Evolutionary conservation across 1,284 basidiomycete genomes (phyloP), one percentile per base, ranked within the genome.

Genomic region (Apiotrichum domesticum): DNA sequence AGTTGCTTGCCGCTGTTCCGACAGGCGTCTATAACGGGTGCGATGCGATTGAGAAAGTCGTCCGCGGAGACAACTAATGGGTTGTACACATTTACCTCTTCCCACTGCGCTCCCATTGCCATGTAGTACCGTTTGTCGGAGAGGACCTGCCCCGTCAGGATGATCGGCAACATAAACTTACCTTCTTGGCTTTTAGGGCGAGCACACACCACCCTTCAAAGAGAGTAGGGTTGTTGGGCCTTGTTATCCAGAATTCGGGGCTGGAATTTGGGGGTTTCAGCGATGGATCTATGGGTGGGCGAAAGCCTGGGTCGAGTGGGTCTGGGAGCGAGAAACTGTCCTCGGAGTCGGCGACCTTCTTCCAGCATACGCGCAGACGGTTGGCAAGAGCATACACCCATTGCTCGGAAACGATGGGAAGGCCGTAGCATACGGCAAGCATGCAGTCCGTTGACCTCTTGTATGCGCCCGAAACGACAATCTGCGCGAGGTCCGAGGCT

Each of bases 241-340:
- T 57, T 1, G 68, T 66, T 14, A 58, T 11, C 72, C 73, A 74
- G 6, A 43, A 41, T 2, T 55, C 55, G 0, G 50, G 37, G 6
- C 54, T 52, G 11, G 54, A 50, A n/a, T 64, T 44, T 21, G 51
- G 51, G 11, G 55, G 33, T 10, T 35, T 29, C 13, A 46, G n/a
- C 21, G 52, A 46, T 8, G 44, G 44, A 45, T 66, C 66, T 7
- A 66, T 15, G 10, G 48, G 42, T 3, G 71, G 71, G 37, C 59
- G 56, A 50, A 57, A 71, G 2, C 56, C 53, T 13, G 52, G 47
- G 15, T 55, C 54, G 7, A 55, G 52, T 3, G 48, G 49, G 34
- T 66, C 57, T 11, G 73, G 73, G n/a, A 73, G 15, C 1, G 14
- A 14, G 49, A 73, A 74, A 46, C 66, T 69, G 51, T 73, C 70